These are phyloP conservation scores for Pythium coloratum DNA, from an alignment of 352 stramenopile species.

Conservation along the genomic window DNA sequence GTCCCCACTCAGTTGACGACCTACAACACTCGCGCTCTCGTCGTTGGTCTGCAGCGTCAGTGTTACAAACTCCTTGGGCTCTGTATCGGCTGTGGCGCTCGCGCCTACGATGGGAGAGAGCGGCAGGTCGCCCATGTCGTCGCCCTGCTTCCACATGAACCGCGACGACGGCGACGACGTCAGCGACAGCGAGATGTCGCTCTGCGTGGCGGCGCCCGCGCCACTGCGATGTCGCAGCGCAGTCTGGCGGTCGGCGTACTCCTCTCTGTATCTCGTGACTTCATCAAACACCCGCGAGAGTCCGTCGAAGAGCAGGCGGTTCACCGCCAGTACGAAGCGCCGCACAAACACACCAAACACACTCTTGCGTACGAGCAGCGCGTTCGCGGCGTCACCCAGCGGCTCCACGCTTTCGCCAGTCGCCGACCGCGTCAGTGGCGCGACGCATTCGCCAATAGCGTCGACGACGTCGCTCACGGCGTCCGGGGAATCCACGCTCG, in stretches of 20 bases:
- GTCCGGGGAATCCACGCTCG: slow-evolving; percentile 60
- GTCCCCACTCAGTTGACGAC: background rate
- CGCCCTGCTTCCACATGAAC: slow-evolving; percentile 25
- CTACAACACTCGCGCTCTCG: slow-evolving; percentile 20
- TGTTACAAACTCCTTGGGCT: slow-evolving; percentile 25
- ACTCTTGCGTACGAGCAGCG: slow-evolving; percentile 49
- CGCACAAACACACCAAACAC: slow-evolving; percentile 72
- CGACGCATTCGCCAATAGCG: slow-evolving; percentile 59
- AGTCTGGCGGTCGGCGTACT: slow-evolving; percentile 34
- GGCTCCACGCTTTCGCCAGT: slow-evolving; percentile 21
- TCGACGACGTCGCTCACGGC: slow-evolving; percentile 66
- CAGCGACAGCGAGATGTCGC: slow-evolving; percentile 26
- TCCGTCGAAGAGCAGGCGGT: slow-evolving; percentile 66
- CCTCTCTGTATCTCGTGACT: slow-evolving; percentile 49
- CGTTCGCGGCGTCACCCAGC: slow-evolving; percentile 44
- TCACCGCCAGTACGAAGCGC: slow-evolving; percentile 58
- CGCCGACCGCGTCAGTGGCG: slow-evolving; percentile 30
- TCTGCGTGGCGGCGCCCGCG: background rate
- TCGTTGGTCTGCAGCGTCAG: slow-evolving; percentile 28
- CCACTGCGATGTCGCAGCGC: slow-evolving; percentile 6
- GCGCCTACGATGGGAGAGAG: slow-evolving; percentile 28
- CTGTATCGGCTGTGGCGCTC: background rate
- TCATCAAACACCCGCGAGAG: slow-evolving; percentile 70
- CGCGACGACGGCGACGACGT: slow-evolving; percentile 25
- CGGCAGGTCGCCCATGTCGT: slow-evolving; percentile 26